Evolutionary conservation across 2,329 filamentous ascomycete genomes (phyloP).

Genomic region (Xylariales sp.): DNA sequence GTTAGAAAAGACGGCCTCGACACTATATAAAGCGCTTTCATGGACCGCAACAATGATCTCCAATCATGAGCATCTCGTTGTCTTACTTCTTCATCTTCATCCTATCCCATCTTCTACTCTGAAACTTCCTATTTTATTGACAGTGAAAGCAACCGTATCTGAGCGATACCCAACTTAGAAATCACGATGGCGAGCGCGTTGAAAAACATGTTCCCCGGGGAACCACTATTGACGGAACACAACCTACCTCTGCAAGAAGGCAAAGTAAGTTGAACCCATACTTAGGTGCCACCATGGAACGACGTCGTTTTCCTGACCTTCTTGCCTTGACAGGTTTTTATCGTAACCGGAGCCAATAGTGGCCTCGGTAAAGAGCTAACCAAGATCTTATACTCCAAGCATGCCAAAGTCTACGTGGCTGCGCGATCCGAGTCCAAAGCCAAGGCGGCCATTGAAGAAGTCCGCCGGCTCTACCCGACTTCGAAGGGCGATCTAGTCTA

Average conservation of each 20-base stretch:
- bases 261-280: conserved; percentile 17
- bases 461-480: conserved; percentile 47
- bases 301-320: background rate
- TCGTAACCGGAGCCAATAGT: conserved; percentile 32
- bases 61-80: background rate
- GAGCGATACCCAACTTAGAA: background rate
- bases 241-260: conserved; percentile 17
- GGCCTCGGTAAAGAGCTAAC: conserved; percentile 31
- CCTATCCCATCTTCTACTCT: too few species aligned
- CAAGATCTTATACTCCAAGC: conserved; percentile 33
- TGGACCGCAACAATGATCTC: background rate
- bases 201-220: conserved; percentile 17
- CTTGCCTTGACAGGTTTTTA: conserved; percentile 29
- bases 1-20: background rate
- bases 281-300: background rate
- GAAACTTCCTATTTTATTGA: background rate
- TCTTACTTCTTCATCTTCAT: background rate
- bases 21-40: conserved; percentile 17
- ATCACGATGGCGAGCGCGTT: conserved; percentile 11
- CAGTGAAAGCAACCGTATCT: background rate
- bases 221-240: conserved; percentile 14
- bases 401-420: conserved; percentile 32
- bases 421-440: conserved; percentile 33
- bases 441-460: conserved; percentile 20
- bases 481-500: conserved; percentile 52